Base-by-base conservation (phyloP, 768 basidiomycete species). In the Neoboletus magnificus region DNA sequence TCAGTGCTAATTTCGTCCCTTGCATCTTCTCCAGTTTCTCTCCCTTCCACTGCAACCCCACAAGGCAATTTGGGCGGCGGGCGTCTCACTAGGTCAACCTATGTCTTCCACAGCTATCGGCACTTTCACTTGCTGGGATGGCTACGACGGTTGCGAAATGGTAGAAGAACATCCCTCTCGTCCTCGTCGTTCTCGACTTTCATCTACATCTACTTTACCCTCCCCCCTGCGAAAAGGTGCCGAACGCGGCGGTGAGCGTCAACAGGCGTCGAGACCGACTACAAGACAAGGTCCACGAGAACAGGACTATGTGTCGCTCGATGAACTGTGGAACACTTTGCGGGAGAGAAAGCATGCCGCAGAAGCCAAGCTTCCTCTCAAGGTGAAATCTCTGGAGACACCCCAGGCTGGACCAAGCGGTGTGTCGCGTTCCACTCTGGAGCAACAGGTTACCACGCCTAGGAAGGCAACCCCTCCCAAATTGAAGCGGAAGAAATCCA, bases 351-450 rank as follows among this genome's bases (percentile, higher is more conserved):
- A 89, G 69, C 82, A 82, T 48, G 77, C 75, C 59, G 79, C 79
- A 61, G 84, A 89, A 77, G 85, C 84, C 41, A 82, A 82, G 61
- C 79, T 84, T 62, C 82, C 82, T 49, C 79, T 83, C 30, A 89
- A 89, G 69, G 84, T 89, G 43, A 81, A 83, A 67, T 89, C 86
- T 22, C 76, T 89, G 22, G 85, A 85, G 65, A 35, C 62, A 2
- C 44, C 70, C 32, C 64, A 69, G 30, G 22, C 61, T 45, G 60
- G 57, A 42, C 27, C 65, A 42, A 71, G 60, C 48, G 51, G 44
- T 22, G 45, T 54, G 18, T 59, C 71, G n/a, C 63, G 71, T 51
- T 50, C 55, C 54, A 54, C 50, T 22, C 61, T 67, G 35, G 66
- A 71, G 23, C 70, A 64, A 15, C 59, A 57, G 54, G 42, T 54